Percentiles rank a stretch among this genome's conserved stretches.
phyloP scores from a whole-genome alignment of 2,329 filamentous ascomycete genomes.

The Chaetoscypha palmicola region DNA sequence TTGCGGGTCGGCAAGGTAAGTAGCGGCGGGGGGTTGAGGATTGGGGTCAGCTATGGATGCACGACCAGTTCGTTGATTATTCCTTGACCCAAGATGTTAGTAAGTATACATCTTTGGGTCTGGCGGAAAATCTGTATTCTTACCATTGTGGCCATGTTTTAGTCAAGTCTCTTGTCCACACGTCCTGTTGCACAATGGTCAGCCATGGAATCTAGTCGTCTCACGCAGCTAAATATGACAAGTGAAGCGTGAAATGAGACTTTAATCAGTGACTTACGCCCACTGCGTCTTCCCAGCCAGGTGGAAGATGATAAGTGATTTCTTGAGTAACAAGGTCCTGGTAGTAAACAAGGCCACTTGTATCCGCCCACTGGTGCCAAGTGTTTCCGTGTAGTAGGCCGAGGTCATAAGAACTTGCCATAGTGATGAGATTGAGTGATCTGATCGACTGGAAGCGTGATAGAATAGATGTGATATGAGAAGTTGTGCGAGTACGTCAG shows the following conservation, averaged over 20 bases:
- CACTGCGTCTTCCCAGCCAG: neutral
- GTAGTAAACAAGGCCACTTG: neutral
- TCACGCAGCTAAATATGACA: no score
- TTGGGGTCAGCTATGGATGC: neutral
- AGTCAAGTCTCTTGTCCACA: neutral
- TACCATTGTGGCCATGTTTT: constrained; percentile 5
- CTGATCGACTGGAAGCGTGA: no score
- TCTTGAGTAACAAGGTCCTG: neutral
- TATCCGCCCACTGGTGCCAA: neutral
- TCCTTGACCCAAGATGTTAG: neutral
- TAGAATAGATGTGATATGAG: no score
- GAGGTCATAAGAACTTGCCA: neutral
- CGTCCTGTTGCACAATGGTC: neutral
- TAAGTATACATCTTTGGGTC: no score
- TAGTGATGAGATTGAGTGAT: no score
- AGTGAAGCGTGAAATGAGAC: no score
- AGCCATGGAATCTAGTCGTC: neutral
- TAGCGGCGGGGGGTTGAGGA: neutral
- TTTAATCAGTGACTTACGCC: no score
- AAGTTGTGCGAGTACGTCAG: no score
- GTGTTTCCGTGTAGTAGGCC: neutral
- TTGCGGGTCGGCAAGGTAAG: constrained; percentile 1
- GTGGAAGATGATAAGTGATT: neutral
- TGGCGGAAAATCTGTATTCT: no score
- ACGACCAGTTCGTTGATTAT: constrained; percentile 2